A percentile compares a stretch with the other conserved stretches of the same genome.
These are phyloP conservation scores for Leavenworthia alabamica DNA, from an alignment of 345 rosid genomes.

Conservation along the genomic window DNA sequence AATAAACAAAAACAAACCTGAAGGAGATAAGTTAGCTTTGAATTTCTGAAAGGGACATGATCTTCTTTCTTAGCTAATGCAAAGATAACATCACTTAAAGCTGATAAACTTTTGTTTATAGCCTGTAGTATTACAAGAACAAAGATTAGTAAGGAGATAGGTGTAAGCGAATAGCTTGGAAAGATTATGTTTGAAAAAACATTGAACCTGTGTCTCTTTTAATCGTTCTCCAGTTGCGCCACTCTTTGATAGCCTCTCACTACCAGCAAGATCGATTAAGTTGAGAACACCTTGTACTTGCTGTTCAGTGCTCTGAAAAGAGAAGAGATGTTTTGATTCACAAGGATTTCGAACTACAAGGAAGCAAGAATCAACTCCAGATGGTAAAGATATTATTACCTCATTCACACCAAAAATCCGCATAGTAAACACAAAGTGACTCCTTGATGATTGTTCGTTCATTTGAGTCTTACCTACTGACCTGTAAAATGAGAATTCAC, in stretches of 20 bases:
- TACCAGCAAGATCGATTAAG: constrained; percentile 93
- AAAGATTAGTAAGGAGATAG: no score
- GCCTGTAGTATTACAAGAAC: no score
- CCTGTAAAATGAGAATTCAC: no score
- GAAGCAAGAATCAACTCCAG: no score
- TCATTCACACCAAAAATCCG: constrained; percentile 76
- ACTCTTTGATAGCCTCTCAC: constrained; percentile 85
- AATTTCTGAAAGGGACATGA: constrained; percentile 90
- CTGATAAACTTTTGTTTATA: constrained; percentile 83
- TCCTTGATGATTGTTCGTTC: constrained; percentile 80
- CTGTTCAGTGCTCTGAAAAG: constrained; percentile 69
- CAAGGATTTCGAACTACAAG: not conserved
- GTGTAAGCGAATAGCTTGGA: no score
- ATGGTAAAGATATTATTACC: constrained; percentile 34
- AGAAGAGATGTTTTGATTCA: not conserved
- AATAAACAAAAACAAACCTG: no score
- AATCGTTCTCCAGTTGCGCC: constrained; percentile 90
- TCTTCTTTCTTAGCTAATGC: constrained; percentile 91
- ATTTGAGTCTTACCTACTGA: constrained; percentile 88
- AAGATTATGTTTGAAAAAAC: not conserved
- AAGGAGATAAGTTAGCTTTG: constrained; percentile 82
- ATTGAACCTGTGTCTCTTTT: constrained; percentile 94
- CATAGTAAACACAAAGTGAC: constrained; percentile 84
- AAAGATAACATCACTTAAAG: constrained; percentile 77
- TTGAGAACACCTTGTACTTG: constrained; percentile 91